Percentiles rank a stretch among this genome's conserved stretches.
Conservation (phyloP, 306 rosid genomes). For the Sindora glabra region DNA sequence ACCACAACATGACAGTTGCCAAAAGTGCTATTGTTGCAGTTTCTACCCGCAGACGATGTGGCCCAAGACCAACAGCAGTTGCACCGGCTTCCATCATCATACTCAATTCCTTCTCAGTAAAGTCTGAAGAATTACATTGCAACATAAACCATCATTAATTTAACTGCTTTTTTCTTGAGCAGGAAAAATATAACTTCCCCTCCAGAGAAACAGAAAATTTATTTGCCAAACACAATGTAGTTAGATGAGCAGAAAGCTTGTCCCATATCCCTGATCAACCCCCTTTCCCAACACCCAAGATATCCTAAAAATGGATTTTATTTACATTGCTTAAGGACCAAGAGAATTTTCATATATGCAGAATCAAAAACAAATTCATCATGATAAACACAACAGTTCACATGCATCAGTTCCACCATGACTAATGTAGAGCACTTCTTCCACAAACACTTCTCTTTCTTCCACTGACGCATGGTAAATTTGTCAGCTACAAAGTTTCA, state of each 20-base stretch:
- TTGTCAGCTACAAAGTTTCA: not conserved
- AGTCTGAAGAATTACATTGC: constrained; percentile 41
- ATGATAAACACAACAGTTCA: not conserved
- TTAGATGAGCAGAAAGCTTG: not conserved
- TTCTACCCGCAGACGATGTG: constrained; percentile 82
- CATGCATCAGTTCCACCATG: not conserved
- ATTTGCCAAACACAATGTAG: not conserved
- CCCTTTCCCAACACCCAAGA: not conserved
- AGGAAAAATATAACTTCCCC: not conserved
- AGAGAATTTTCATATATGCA: no score
- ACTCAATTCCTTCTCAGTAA: constrained; percentile 64
- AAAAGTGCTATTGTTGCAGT: constrained; percentile 83
- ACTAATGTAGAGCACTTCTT: not conserved
- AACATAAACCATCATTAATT: constrained; percentile 6
- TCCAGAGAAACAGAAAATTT: not conserved
- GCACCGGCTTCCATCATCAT: constrained; percentile 75
- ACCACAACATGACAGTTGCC: constrained; percentile 74
- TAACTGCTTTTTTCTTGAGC: not conserved
- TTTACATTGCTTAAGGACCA: not conserved
- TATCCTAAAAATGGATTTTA: not conserved
- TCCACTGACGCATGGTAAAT: not conserved
- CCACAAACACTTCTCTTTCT: no score
- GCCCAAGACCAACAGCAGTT: constrained; percentile 69
- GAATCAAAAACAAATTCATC: not conserved
- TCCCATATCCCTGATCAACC: not conserved